phyloP scores from a whole-genome alignment of 331 rosid species.

The Rosa hybrid region DNA sequence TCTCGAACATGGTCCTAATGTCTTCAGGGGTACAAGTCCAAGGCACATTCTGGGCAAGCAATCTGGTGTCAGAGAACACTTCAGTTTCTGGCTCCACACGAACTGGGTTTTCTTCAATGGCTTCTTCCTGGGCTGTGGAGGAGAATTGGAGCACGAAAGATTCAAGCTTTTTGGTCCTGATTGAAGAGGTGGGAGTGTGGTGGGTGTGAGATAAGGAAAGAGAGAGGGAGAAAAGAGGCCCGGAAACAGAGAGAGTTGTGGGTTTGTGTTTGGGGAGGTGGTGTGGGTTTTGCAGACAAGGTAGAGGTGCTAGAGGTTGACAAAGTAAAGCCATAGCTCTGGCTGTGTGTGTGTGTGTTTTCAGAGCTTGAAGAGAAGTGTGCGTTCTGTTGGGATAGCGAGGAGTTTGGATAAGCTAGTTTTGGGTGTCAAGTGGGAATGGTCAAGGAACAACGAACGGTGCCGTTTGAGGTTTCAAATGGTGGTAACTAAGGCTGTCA shows the following conservation, averaged over 20 bases:
- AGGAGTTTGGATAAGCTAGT: background rate
- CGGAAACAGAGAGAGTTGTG: conserved; percentile 26
- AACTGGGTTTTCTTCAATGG: conserved; percentile 21
- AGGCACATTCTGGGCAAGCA: conserved; percentile 90
- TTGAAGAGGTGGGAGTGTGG: conserved; percentile 16
- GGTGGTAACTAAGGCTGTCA: too few species aligned
- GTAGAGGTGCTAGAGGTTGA: conserved; percentile 27
- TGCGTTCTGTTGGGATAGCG: background rate
- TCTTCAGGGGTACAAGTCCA: conserved; percentile 87
- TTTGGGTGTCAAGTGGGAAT: too few species aligned
- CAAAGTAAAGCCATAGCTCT: conserved; percentile 63
- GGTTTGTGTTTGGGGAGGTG: conserved; percentile 19
- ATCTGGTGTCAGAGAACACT: conserved; percentile 51
- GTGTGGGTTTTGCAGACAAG: conserved; percentile 23
- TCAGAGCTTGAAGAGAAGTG: background rate
- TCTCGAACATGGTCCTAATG: conserved; percentile 70
- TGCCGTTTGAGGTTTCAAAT: background rate
- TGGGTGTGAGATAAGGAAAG: conserved; percentile 21
- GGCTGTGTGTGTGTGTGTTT: background rate
- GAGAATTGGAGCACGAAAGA: conserved; percentile 36
- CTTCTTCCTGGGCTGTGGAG: conserved; percentile 51
- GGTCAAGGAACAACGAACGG: too few species aligned
- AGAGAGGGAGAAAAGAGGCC: conserved; percentile 33
- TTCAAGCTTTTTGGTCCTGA: conserved; percentile 28
- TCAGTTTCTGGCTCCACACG: conserved; percentile 31